phyloP scores from a whole-genome alignment of 139 green algal species.

The Picochlorum costavermella region DNA sequence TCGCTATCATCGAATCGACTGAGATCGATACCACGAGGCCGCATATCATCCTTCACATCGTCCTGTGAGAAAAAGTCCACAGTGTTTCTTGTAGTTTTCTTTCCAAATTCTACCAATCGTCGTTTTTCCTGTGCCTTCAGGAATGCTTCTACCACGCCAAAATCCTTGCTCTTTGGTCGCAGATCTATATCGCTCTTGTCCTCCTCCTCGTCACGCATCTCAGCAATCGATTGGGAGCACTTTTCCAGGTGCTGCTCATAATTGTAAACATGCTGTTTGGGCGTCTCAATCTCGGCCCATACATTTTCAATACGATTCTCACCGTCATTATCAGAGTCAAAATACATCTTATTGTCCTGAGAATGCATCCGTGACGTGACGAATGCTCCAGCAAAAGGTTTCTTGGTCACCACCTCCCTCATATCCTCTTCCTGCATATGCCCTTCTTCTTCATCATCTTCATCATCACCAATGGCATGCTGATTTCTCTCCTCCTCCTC shows the following conservation, averaged over 20 bases:
- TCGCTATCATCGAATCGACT: slow-evolving; percentile 23
- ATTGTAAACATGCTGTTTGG: not conserved
- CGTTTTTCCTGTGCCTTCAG: too few species aligned
- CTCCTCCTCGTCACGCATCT: too few species aligned
- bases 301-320: not conserved
- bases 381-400: not conserved
- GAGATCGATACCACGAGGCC: not conserved
- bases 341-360: not conserved
- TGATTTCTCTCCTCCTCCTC: slow-evolving; percentile 1
- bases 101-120: too few species aligned
- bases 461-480: not conserved
- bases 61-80: slow-evolving; percentile 8
- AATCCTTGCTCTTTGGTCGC: too few species aligned
- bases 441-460: not conserved
- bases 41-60: not conserved
- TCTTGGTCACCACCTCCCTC: too few species aligned
- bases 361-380: not conserved
- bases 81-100: not conserved
- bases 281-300: not conserved
- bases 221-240: not conserved
- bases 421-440: not conserved
- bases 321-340: not conserved
- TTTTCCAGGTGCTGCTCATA: not conserved
- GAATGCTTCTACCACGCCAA: too few species aligned
- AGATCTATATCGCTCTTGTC: too few species aligned